phyloP scores from a whole-genome alignment of 352 stramenopile genomes.

The Phytophthora kernoviae region DNA sequence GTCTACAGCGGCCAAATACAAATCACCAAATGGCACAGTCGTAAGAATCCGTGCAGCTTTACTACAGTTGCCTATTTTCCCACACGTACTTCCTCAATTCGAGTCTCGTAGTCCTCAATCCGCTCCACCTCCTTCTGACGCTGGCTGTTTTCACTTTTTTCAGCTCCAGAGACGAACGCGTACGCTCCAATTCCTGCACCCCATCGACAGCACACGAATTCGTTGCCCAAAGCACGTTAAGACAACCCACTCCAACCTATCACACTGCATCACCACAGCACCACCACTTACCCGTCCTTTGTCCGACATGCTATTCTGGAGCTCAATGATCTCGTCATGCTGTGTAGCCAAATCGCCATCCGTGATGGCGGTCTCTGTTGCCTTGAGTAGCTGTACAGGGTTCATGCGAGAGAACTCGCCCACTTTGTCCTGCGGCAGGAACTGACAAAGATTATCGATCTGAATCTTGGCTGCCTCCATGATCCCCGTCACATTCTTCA shows the following conservation, averaged over 20 bases:
- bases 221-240: neutral
- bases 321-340: conserved; percentile 80
- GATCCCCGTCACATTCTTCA: conserved; percentile 75
- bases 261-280: neutral
- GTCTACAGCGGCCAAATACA: conserved; percentile 48
- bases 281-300: conserved; percentile 59
- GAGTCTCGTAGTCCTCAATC: conserved; percentile 81
- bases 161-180: conserved; percentile 65
- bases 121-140: conserved; percentile 86
- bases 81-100: conserved; percentile 72
- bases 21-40: neutral
- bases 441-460: conserved; percentile 99
- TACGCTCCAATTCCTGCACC: conserved; percentile 66
- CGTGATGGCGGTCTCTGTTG: conserved; percentile 76
- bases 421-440: conserved; percentile 98
- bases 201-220: neutral
- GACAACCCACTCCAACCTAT: neutral
- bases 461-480: conserved; percentile 93
- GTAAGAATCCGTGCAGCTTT: too few relatives aligned
- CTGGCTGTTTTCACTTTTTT: conserved; percentile 86
- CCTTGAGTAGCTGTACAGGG: conserved; percentile 70
- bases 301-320: conserved; percentile 74
- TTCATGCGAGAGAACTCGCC: conserved; percentile 92
- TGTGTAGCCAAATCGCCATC: conserved; percentile 73
- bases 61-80: too few relatives aligned